These are phyloP conservation scores for Tulasnella sp. DNA, from an alignment of 768 basidiomycete species.

Conservation along the genomic window DNA sequence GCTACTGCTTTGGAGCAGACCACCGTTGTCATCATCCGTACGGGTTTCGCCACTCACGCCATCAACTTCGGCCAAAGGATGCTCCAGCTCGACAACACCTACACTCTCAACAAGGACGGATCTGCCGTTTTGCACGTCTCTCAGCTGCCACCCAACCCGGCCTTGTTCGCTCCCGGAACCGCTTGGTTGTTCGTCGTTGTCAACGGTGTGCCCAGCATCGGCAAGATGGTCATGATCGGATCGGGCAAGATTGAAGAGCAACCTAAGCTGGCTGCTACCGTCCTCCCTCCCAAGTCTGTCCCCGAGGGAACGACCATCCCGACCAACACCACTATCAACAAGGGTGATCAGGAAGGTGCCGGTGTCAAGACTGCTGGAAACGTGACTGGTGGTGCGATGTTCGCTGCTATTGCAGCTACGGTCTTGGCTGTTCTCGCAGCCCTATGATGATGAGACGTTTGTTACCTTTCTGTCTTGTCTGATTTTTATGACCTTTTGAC, in stretches of 20 bases:
- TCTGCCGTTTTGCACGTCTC: conserved; percentile 51
- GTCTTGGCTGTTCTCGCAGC: conserved; percentile 2
- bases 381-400: neutral
- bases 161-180: conserved; percentile 76
- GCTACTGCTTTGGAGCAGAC: conserved; percentile 47
- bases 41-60: conserved; percentile 41
- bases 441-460: neutral
- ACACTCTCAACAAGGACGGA: conserved; percentile 47
- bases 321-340: neutral
- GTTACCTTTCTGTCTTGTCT: neutral
- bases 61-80: conserved; percentile 41
- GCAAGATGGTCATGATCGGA: conserved; percentile 63
- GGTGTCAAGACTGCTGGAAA: neutral
- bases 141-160: conserved; percentile 59
- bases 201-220: conserved; percentile 62
- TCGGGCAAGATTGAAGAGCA: conserved; percentile 44
- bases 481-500: neutral
- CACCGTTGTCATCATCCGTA: conserved; percentile 53
- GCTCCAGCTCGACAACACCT: conserved; percentile 61
- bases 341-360: neutral
- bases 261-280: neutral
- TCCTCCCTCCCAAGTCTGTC: conserved; percentile 24
- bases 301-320: conserved; percentile 26
- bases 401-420: neutral
- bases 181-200: conserved; percentile 70